phyloP scores from a whole-genome alignment of 2,329 filamentous ascomycete genomes.

The Alternaria panax region DNA sequence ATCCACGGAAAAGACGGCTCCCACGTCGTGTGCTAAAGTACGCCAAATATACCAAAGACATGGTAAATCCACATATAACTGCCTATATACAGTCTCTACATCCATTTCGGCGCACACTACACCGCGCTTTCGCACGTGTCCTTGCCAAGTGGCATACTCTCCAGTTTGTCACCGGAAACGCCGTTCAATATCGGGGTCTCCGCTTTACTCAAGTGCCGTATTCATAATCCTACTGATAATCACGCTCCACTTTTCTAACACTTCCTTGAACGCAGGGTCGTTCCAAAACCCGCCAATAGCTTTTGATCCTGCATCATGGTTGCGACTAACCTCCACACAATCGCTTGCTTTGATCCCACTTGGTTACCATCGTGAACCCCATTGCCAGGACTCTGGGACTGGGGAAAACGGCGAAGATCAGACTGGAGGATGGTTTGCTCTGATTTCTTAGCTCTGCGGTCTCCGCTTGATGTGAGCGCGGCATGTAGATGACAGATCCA shows the following conservation, averaged over 20 bases:
- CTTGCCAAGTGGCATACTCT: conserved; percentile 10
- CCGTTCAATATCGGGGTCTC: conserved; percentile 9
- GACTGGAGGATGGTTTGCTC: not conserved
- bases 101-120: conserved; percentile 4
- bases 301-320: not conserved
- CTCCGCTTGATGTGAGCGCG: not conserved
- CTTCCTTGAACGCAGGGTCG: conserved; percentile 6
- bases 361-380: conserved; percentile 2
- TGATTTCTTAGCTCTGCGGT: conserved; percentile 4
- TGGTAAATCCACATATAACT: conserved; percentile 4
- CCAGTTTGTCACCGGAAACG: conserved; percentile 4
- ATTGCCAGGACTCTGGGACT: conserved; percentile 13
- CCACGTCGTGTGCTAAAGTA: conserved; percentile 4
- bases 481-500: not conserved
- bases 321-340: conserved; percentile 3
- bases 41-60: not conserved
- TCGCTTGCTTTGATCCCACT: conserved; percentile 12
- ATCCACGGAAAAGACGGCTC: conserved; percentile 12
- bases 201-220: conserved; percentile 10
- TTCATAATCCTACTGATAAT: conserved; percentile 11
- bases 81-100: not conserved
- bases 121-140: conserved; percentile 10
- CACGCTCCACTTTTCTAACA: conserved; percentile 8
- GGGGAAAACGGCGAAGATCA: conserved; percentile 10
- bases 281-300: conserved; percentile 9